phyloP scores from a whole-genome alignment of 1,284 basidiomycete genomes.

The Irpex rosettiformis region DNA sequence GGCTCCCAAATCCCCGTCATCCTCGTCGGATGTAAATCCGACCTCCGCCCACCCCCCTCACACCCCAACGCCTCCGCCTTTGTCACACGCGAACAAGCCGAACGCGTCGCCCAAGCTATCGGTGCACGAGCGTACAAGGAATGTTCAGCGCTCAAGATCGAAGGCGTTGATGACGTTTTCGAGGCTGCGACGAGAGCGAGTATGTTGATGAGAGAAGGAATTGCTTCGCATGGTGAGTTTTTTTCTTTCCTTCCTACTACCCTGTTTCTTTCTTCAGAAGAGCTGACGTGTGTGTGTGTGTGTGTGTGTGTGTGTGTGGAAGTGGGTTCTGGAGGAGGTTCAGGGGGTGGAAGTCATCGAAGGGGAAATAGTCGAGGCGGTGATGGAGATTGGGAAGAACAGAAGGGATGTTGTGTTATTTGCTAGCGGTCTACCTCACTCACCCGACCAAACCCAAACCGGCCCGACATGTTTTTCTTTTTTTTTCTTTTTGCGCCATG shows the following conservation, averaged over 20 bases:
- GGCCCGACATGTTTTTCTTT: too few species aligned
- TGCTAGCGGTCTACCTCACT: background rate
- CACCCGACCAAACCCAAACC: background rate
- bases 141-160: conserved; percentile 87
- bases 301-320: too few species aligned
- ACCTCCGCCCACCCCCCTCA: conserved; percentile 62
- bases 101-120: conserved; percentile 75
- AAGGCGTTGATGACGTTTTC: conserved; percentile 94
- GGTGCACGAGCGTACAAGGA: conserved; percentile 92
- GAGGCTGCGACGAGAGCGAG: conserved; percentile 92
- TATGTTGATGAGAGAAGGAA: conserved; percentile 88
- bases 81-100: conserved; percentile 72
- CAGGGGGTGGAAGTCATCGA: conserved; percentile 39
- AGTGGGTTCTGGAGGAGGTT: conserved; percentile 16
- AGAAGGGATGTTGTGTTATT: conserved; percentile 39
- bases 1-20: conserved; percentile 80
- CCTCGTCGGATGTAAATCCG: conserved; percentile 85
- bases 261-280: conserved; percentile 7
- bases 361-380: conserved; percentile 48
- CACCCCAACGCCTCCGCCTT: conserved; percentile 42
- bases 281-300: too few species aligned
- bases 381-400: conserved; percentile 37
- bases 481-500: too few species aligned
- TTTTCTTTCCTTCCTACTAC: conserved; percentile 20
- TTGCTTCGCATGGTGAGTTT: conserved; percentile 39